These are phyloP conservation scores for Melaleuca quinquenervia DNA, from an alignment of 345 rosid genomes.

Conservation along the genomic window DNA sequence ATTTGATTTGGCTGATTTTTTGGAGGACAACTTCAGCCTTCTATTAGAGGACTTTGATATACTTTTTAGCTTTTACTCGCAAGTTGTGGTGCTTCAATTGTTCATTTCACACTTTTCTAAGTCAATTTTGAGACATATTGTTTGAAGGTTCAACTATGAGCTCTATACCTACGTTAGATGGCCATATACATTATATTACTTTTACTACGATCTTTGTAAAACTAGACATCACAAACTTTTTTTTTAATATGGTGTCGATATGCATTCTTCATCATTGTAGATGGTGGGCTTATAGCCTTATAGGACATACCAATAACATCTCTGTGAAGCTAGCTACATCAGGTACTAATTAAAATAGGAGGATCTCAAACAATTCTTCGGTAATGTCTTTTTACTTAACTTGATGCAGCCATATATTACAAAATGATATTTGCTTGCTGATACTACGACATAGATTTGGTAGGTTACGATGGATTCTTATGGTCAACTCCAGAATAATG, in stretches of 20 bases:
- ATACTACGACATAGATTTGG: not conserved
- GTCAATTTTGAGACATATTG: not conserved
- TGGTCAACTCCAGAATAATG: not conserved
- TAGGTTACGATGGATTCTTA: not conserved
- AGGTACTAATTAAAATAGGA: not conserved
- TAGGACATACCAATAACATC: fast-evolving
- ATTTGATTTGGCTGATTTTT: not conserved
- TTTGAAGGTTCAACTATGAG: not conserved
- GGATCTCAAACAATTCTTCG: not conserved
- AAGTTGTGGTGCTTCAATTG: not conserved
- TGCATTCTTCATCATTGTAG: not conserved
- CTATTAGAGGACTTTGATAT: not conserved
- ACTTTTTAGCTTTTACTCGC: not conserved
- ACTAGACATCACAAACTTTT: not conserved
- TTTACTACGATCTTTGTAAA: not conserved
- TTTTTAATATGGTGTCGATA: not conserved
- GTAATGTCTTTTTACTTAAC: not conserved
- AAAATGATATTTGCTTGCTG: not conserved
- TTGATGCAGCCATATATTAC: not conserved
- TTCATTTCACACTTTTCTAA: not conserved
- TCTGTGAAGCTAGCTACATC: not conserved
- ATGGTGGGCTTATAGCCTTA: not conserved
- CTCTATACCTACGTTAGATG: not conserved
- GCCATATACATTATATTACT: not conserved
- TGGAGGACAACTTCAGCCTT: not conserved